These are phyloP conservation scores for Kwoniella newhampshirensis DNA, from an alignment of 768 basidiomycete species.

Conservation along the genomic window DNA sequence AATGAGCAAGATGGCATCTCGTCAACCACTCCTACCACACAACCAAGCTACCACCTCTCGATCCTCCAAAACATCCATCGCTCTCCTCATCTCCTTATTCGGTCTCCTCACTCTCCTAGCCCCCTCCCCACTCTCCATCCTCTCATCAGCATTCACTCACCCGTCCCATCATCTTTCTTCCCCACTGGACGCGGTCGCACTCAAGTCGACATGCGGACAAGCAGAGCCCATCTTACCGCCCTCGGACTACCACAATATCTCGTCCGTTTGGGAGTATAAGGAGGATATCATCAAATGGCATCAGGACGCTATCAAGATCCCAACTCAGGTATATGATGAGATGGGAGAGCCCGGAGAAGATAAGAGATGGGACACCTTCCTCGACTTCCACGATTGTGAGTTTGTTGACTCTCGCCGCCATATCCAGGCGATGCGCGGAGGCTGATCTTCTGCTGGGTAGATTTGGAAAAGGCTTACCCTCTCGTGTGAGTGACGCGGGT, in stretches of 20 bases:
- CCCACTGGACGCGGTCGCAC: not conserved
- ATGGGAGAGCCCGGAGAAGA: conserved; percentile 22
- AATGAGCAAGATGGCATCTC: not conserved
- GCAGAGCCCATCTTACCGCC: conserved; percentile 21
- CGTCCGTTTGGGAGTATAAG: conserved; percentile 14
- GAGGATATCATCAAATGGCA: conserved; percentile 20
- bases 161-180: not conserved
- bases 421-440: not conserved
- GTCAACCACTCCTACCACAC: not conserved
- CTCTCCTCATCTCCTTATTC: conserved; percentile 17
- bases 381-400: conserved; percentile 17
- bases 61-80: conserved; percentile 9
- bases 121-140: conserved; percentile 9
- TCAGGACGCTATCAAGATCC: conserved; percentile 14
- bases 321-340: conserved; percentile 16
- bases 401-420: not conserved
- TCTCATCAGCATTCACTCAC: conserved; percentile 4
- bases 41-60: not conserved
- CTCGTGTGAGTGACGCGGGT: conserved; percentile 57
- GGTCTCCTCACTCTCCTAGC: conserved; percentile 14
- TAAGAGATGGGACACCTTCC: conserved; percentile 16
- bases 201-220: conserved; percentile 14
- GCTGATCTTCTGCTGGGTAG: not conserved
- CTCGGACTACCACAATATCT: conserved; percentile 7
- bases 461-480: conserved; percentile 59